A percentile compares a stretch with the other conserved stretches of the same genome.
phyloP scores from a whole-genome alignment of 1,284 basidiomycete genomes.

The Ceratobasidium theobromae region DNA sequence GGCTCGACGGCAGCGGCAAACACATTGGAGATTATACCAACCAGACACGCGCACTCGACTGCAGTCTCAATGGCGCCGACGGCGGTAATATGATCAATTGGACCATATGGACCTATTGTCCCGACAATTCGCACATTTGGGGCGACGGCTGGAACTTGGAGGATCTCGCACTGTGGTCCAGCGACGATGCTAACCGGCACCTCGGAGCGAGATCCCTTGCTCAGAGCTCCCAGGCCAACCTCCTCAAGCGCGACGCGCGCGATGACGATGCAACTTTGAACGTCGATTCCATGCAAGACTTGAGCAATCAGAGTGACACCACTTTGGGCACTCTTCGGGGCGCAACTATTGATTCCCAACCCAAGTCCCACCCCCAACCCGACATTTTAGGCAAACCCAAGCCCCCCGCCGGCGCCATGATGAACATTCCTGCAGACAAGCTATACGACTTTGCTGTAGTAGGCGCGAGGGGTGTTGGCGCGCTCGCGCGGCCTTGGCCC shows the following conservation, averaged over 20 bases:
- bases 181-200: constrained; percentile 62
- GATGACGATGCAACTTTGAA: constrained; percentile 37
- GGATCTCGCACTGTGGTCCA: constrained; percentile 87
- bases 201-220: constrained; percentile 32
- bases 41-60: constrained; percentile 88
- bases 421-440: constrained; percentile 36
- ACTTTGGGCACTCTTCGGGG: constrained; percentile 11
- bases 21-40: constrained; percentile 75
- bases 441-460: constrained; percentile 71
- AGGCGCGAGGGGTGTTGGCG: constrained; percentile 78
- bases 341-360: not conserved
- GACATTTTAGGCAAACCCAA: not conserved
- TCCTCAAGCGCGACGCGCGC: constrained; percentile 42
- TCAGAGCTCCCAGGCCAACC: constrained; percentile 36
- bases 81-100: constrained; percentile 81
- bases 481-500: constrained; percentile 83
- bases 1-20: constrained; percentile 75
- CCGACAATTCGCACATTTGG: constrained; percentile 80
- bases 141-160: constrained; percentile 98
- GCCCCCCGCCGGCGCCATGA: not conserved
- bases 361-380: not conserved
- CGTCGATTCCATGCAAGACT: constrained; percentile 25
- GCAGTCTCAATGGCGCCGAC: constrained; percentile 87
- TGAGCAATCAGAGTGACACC: constrained; percentile 13
- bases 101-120: constrained; percentile 90